phyloP scores from a whole-genome alignment of 441 rosid genomes.

The Pelargonium citronellum region DNA sequence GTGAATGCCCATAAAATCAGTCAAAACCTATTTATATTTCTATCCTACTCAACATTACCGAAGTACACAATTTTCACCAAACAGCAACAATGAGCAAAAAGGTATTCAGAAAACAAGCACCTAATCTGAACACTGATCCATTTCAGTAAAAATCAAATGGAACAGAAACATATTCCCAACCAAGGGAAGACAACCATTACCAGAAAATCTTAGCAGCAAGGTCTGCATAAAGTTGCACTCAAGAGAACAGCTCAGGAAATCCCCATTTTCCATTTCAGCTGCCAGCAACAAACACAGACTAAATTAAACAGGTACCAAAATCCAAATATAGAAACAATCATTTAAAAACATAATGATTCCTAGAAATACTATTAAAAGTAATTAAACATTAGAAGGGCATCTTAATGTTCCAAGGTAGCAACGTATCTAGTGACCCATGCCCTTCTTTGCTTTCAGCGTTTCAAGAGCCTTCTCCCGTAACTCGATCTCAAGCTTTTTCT shows the following conservation, averaged over 20 bases:
- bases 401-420: constrained; percentile 23
- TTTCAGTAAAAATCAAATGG: constrained; percentile 2
- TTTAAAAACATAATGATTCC: constrained; percentile 15
- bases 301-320: constrained; percentile 31
- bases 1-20: constrained; percentile 14
- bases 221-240: constrained; percentile 68
- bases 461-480: constrained; percentile 88
- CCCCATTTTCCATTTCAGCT: constrained; percentile 74
- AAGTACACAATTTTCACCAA: not conserved
- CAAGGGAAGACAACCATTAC: constrained; percentile 51
- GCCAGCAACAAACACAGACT: constrained; percentile 53
- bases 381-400: constrained; percentile 23
- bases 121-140: constrained; percentile 15
- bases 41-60: not conserved
- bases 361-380: constrained; percentile 26
- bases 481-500: constrained; percentile 89
- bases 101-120: constrained; percentile 10
- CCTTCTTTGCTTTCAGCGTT: constrained; percentile 93
- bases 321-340: constrained; percentile 25
- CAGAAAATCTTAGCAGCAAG: constrained; percentile 65
- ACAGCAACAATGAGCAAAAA: constrained; percentile 5
- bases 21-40: constrained; percentile 16
- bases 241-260: constrained; percentile 73
- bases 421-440: constrained; percentile 42
- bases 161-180: constrained; percentile 28